phyloP scores from a whole-genome alignment of 345 rosid species.

The Pugionium cornutum region DNA sequence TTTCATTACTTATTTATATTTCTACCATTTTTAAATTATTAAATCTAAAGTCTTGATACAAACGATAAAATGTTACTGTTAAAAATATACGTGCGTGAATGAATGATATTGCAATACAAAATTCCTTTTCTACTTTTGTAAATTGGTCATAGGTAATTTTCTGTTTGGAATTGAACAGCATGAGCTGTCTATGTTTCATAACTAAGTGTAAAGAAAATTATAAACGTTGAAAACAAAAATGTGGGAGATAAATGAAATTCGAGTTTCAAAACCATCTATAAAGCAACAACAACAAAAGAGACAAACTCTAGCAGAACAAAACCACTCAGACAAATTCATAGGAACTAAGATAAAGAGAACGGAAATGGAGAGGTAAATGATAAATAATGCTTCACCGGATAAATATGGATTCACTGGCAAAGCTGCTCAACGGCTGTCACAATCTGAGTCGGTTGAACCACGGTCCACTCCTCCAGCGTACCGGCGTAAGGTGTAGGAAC shows the following conservation, averaged over 20 bases:
- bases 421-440: slow-evolving; percentile 56
- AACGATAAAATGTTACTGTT: too few species aligned
- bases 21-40: not conserved
- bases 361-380: slow-evolving; percentile 13
- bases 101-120: too few species aligned
- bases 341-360: slow-evolving; percentile 12
- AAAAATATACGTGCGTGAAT: too few species aligned
- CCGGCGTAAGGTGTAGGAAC: slow-evolving; percentile 93
- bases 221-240: not conserved
- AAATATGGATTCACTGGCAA: slow-evolving; percentile 55
- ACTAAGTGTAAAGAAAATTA: not conserved
- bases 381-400: slow-evolving; percentile 22
- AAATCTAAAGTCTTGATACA: too few species aligned
- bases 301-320: slow-evolving; percentile 22
- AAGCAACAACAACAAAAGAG: slow-evolving; percentile 17
- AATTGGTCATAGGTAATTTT: too few species aligned
- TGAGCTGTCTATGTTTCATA: not conserved
- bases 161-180: not conserved
- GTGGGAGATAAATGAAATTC: slow-evolving; percentile 3
- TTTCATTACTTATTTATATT: not conserved
- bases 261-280: slow-evolving; percentile 25
- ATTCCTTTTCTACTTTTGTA: too few species aligned
- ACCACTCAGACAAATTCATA: slow-evolving; percentile 26
- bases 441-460: slow-evolving; percentile 89
- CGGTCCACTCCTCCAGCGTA: slow-evolving; percentile 82